Conservation (phyloP, 768 basidiomycete species). For the Leccinum rimulosum region DNA sequence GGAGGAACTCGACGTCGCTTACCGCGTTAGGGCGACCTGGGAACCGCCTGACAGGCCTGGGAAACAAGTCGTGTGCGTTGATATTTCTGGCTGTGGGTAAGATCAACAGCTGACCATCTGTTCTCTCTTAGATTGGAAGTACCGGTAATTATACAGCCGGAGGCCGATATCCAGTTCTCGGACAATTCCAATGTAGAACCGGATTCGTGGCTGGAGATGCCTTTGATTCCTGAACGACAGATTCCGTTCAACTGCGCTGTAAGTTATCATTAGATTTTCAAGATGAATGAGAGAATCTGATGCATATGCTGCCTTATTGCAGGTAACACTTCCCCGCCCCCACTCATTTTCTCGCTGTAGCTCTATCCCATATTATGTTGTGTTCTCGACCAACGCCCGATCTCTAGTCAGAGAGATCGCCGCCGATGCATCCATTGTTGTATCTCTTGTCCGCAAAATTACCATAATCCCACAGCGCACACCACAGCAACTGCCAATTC, state of each 20-base stretch:
- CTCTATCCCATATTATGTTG: conserved; percentile 69
- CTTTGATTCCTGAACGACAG: conserved; percentile 57
- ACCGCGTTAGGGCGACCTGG: conserved; percentile 58
- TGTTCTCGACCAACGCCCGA: conserved; percentile 64
- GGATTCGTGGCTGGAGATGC: conserved; percentile 67
- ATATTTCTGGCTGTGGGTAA: background rate
- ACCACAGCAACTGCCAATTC: conserved; percentile 41
- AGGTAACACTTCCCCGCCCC: conserved; percentile 63
- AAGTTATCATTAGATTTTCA: conserved; percentile 27
- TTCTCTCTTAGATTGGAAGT: conserved; percentile 52
- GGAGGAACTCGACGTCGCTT: conserved; percentile 47
- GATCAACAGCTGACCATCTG: conserved; percentile 3
- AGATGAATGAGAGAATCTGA: background rate
- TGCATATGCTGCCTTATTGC: conserved; percentile 2
- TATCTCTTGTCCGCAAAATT: conserved; percentile 62
- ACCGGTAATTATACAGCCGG: conserved; percentile 61
- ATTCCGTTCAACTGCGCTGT: conserved; percentile 69
- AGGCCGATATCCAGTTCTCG: conserved; percentile 55
- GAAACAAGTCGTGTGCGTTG: conserved; percentile 47
- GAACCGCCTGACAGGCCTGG: conserved; percentile 47
- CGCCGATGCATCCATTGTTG: conserved; percentile 66
- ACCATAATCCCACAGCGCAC: conserved; percentile 44
- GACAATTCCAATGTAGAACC: conserved; percentile 44
- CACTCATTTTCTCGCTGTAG: conserved; percentile 59
- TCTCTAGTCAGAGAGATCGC: conserved; percentile 67